Conservation (phyloP, 768 basidiomycete species). For the Tricholoma sp. region DNA sequence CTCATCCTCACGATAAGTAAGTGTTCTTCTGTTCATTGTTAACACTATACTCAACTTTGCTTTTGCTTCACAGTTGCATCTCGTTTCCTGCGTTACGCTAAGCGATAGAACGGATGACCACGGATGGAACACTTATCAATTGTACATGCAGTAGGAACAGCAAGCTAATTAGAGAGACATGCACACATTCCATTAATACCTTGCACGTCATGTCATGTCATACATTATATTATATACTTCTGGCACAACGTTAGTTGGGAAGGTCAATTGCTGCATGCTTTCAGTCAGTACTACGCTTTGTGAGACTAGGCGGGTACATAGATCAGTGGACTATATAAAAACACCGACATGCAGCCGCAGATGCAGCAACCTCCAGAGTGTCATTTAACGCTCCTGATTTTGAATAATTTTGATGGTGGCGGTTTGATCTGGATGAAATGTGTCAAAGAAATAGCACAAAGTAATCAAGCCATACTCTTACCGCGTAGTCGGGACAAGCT, state of each 20-base stretch:
- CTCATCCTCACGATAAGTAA: slow-evolving; percentile 49
- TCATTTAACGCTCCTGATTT: neutral
- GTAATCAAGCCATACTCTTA: neutral
- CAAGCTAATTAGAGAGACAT: neutral
- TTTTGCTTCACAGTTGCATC: slow-evolving; percentile 48
- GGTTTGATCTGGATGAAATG: neutral
- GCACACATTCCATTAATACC: neutral
- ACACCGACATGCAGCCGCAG: no score
- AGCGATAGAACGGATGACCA: slow-evolving; percentile 34
- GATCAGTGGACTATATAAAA: no score
- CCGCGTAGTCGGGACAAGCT: slow-evolving; percentile 3
- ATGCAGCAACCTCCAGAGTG: no score
- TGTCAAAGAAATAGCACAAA: neutral
- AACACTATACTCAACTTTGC: neutral
- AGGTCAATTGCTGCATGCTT: no score
- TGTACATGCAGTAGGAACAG: neutral
- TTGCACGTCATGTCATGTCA: no score
- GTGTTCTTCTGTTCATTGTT: slow-evolving; percentile 3
- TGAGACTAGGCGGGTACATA: no score
- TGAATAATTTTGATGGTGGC: neutral
- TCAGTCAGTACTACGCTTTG: no score
- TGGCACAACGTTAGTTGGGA: no score
- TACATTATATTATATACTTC: no score
- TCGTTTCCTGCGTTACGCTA: slow-evolving; percentile 66
- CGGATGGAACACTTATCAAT: neutral